Conservation (phyloP, 768 basidiomycete species). For the Boletus rubescentipes region DNA sequence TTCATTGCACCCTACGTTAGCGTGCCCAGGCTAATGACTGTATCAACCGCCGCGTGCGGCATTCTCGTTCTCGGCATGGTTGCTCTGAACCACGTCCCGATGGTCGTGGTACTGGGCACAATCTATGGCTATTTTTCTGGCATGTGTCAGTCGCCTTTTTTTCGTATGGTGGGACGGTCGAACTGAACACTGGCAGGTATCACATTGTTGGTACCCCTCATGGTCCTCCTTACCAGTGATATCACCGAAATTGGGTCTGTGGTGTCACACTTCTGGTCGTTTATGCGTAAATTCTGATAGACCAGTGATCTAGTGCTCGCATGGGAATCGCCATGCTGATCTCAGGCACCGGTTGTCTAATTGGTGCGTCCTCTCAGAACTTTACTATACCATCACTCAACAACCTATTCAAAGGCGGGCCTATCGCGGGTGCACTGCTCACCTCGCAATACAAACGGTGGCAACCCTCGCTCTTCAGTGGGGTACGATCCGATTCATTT, state of each 20-base stretch:
- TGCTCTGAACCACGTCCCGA: conserved; percentile 34
- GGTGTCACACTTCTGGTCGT: neutral
- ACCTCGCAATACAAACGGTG: conserved; percentile 54
- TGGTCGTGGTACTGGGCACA: conserved; percentile 39
- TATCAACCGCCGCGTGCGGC: conserved; percentile 32
- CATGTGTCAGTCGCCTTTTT: conserved; percentile 29
- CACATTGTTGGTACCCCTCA: conserved; percentile 39
- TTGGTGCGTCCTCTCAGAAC: conserved; percentile 16
- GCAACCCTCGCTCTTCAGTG: conserved; percentile 51
- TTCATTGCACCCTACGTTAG: conserved; percentile 44
- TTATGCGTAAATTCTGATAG: neutral
- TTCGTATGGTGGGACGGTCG: neutral
- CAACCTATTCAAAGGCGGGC: conserved; percentile 36
- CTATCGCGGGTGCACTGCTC: too few species aligned
- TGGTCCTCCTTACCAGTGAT: conserved; percentile 43
- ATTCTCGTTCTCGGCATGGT: conserved; percentile 47
- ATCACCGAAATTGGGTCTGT: conserved; percentile 51
- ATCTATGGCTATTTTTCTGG: conserved; percentile 51
- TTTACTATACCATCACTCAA: neutral
- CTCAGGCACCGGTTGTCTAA: conserved; percentile 17
- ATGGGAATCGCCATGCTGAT: conserved; percentile 21
- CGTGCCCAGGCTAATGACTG: conserved; percentile 41
- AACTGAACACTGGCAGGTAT: conserved; percentile 31
- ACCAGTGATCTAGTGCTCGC: conserved; percentile 18
- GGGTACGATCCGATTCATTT: conserved; percentile 22